These are phyloP conservation scores for Leishmania gerbilli DNA, from an alignment of 208 protist species.

Conservation along the genomic window DNA sequence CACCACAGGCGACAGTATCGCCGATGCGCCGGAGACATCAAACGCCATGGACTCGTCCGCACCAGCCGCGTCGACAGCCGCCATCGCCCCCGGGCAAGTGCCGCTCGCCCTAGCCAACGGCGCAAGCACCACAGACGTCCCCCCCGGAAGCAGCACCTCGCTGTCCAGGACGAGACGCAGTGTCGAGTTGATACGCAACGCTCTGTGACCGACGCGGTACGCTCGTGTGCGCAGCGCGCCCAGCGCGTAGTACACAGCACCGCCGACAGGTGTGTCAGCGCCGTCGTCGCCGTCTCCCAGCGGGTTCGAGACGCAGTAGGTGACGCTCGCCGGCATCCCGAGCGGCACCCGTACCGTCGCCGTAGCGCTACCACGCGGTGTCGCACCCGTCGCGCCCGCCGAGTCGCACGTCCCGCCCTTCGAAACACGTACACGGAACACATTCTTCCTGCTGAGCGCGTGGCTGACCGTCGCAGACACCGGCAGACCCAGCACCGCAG, in stretches of 20 bases:
- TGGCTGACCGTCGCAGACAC: not conserved
- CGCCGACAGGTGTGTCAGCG: not conserved
- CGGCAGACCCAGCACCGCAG: not conserved
- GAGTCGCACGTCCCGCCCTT: not conserved
- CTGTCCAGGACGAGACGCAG: not conserved
- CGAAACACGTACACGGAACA: not conserved
- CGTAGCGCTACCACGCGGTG: not conserved
- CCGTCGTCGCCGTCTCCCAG: not conserved
- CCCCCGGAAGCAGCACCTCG: not conserved
- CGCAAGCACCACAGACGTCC: conserved; percentile 7
- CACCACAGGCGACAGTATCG: conserved; percentile 15
- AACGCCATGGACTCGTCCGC: not conserved
- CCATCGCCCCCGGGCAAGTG: not conserved
- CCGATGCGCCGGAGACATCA: conserved; percentile 1
- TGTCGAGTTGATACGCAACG: no score
- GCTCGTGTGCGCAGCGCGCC: not conserved
- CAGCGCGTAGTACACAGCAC: conserved; percentile 1
- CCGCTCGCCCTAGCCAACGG: not conserved
- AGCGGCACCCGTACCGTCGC: not conserved
- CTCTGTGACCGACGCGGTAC: conserved; percentile 4
- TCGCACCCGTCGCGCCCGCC: not conserved
- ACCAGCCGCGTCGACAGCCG: not conserved
- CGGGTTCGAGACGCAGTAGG: conserved; percentile 17
- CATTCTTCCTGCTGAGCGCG: not conserved
- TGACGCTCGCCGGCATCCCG: not conserved